phyloP scores from a whole-genome alignment of 345 rosid species.

The Dimocarpus longan region DNA sequence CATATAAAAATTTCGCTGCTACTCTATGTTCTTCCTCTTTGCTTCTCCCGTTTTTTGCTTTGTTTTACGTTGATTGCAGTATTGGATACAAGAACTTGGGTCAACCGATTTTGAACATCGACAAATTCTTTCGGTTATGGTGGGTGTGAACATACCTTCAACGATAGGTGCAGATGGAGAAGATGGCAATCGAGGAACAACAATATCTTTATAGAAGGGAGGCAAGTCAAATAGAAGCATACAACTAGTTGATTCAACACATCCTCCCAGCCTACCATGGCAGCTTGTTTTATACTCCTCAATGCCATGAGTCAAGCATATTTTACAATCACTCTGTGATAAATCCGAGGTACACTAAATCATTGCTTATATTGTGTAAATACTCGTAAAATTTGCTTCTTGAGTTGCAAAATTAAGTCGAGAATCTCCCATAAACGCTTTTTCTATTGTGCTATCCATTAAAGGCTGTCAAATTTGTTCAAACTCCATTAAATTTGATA shows the following conservation, averaged over 20 bases:
- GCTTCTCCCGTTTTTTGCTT: too few species aligned
- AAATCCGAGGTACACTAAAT: conserved; percentile 34
- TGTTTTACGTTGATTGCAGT: too few species aligned
- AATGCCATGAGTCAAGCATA: not conserved
- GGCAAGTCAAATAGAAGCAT: not conserved
- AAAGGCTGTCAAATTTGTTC: conserved; percentile 15
- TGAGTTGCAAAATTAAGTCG: conserved; percentile 24
- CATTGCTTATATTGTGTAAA: conserved; percentile 12
- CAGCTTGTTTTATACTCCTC: not conserved
- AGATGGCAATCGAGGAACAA: not conserved
- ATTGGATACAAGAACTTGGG: too few species aligned
- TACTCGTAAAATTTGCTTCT: not conserved
- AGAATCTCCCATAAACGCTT: conserved; percentile 22
- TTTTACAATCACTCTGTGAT: not conserved
- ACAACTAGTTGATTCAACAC: not conserved
- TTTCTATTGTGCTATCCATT: not conserved
- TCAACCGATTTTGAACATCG: too few species aligned
- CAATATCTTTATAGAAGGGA: not conserved
- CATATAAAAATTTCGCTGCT: too few species aligned
- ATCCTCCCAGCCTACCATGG: not conserved
- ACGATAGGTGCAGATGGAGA: not conserved
- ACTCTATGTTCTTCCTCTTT: too few species aligned
- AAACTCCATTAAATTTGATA: conserved; percentile 10
- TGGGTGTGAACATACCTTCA: not conserved
- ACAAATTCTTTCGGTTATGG: too few species aligned